Conservation (phyloP, 2,329 filamentous ascomycete species). For the Zalaria obscura region DNA sequence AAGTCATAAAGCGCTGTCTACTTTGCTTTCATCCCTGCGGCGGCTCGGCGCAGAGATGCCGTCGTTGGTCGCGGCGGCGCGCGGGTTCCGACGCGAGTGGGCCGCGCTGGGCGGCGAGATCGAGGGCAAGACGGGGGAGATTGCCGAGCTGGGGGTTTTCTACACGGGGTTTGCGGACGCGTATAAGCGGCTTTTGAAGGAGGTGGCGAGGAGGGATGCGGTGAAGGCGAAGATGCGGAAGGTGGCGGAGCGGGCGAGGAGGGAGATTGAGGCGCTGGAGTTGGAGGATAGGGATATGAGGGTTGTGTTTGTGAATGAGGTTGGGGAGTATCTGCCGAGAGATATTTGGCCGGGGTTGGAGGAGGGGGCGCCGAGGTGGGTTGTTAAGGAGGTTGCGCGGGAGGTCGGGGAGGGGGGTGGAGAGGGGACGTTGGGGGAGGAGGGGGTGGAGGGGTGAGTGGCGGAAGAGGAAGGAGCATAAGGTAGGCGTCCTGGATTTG, state of each 20-base stretch:
- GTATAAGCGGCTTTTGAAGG: constrained; percentile 72
- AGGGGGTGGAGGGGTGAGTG: too few relatives aligned
- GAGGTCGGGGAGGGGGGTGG: background rate
- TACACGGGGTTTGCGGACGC: constrained; percentile 77
- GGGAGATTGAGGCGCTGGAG: constrained; percentile 61
- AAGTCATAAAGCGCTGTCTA: constrained; percentile 43
- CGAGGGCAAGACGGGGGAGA: constrained; percentile 53
- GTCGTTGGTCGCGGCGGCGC: constrained; percentile 48
- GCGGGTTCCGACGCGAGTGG: constrained; percentile 54
- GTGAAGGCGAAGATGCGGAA: constrained; percentile 61
- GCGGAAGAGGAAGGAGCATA: too few relatives aligned
- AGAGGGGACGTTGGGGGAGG: background rate
- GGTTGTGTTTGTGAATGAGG: constrained; percentile 64
- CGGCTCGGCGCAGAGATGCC: constrained; percentile 52
- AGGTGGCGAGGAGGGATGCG: constrained; percentile 60
- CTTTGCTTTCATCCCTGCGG: constrained; percentile 53
- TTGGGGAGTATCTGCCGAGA: constrained; percentile 73
- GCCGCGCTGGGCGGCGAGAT: constrained; percentile 59
- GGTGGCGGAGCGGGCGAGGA: constrained; percentile 64
- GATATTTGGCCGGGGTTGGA: constrained; percentile 74
- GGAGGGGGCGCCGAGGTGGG: constrained; percentile 17
- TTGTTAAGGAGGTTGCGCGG: background rate
- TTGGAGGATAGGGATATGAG: constrained; percentile 53
- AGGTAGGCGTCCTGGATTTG: too few relatives aligned
- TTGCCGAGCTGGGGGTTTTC: constrained; percentile 64